phyloP scores from a whole-genome alignment of 2,329 filamentous ascomycete species.

The Diplodia corticola region DNA sequence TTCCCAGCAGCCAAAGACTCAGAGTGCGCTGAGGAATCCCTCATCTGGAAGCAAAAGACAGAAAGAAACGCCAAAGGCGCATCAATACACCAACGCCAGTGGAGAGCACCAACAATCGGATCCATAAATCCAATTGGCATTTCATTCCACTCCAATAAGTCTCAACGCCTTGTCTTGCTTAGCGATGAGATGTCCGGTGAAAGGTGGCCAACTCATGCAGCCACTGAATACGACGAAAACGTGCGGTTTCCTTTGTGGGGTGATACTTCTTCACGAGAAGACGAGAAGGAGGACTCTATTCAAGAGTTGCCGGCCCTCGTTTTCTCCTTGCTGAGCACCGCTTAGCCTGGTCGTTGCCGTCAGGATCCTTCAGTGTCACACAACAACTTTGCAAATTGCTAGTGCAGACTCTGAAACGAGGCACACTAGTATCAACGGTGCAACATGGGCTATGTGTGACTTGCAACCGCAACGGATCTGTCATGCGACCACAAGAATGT shows the following conservation, averaged over 20 bases:
- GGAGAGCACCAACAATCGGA: background rate
- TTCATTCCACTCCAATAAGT: background rate
- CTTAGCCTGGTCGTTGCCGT: background rate
- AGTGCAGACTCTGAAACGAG: background rate
- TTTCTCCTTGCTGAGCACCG: background rate
- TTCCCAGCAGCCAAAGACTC: background rate
- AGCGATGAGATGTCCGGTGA: background rate
- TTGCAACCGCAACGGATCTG: background rate
- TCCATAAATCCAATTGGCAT: background rate
- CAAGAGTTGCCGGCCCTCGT: background rate
- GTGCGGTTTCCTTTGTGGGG: background rate
- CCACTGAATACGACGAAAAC: background rate
- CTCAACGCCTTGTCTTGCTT: background rate
- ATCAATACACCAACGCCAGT: background rate
- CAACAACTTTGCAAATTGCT: background rate
- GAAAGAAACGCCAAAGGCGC: background rate
- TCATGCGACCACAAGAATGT: background rate
- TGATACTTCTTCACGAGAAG: background rate
- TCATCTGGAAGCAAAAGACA: background rate
- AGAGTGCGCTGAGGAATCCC: background rate
- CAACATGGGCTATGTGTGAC: background rate
- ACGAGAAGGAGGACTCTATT: background rate
- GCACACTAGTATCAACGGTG: background rate
- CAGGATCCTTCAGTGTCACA: background rate
- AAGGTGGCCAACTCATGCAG: background rate